Evolutionary conservation across 441 rosid genomes (phyloP).

Genomic region (Aquilaria agallochum): DNA sequence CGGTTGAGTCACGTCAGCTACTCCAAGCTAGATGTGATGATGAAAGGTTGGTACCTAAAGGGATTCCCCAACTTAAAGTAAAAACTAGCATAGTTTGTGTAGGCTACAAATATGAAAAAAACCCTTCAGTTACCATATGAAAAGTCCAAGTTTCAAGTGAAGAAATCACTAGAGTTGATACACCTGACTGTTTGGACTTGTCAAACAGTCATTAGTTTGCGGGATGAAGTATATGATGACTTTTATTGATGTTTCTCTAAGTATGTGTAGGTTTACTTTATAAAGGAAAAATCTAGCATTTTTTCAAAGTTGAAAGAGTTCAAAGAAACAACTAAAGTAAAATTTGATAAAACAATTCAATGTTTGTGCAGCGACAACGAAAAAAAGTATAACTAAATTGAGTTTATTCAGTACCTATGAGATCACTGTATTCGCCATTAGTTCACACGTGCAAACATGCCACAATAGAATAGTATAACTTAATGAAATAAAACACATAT

Average conservation of each 20-base stretch:
- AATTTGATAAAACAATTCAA: background rate
- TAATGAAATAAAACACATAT: background rate
- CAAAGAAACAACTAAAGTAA: background rate
- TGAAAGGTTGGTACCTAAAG: background rate
- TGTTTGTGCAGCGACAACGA: conserved; percentile 4
- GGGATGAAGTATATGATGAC: conserved; percentile 8
- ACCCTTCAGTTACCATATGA: conserved; percentile 9
- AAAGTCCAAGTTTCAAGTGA: background rate
- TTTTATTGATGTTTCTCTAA: conserved; percentile 9
- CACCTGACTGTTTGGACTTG: background rate
- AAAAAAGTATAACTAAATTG: background rate
- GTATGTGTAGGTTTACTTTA: conserved; percentile 9
- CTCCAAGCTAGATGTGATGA: conserved; percentile 2
- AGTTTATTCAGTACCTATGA: background rate
- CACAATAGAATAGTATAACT: background rate
- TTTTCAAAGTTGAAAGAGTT: conserved; percentile 12
- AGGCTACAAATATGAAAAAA: conserved; percentile 9
- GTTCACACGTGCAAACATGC: background rate
- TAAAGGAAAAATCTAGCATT: conserved; percentile 7
- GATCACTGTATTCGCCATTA: background rate
- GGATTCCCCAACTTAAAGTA: conserved; percentile 9
- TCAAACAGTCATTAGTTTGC: conserved; percentile 1
- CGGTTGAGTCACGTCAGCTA: conserved; percentile 6
- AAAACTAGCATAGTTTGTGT: background rate
- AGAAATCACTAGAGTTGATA: background rate